Base-by-base conservation (phyloP, 495 filamentous ascomycete species). In the Talaromyces trachyspermus region DNA sequence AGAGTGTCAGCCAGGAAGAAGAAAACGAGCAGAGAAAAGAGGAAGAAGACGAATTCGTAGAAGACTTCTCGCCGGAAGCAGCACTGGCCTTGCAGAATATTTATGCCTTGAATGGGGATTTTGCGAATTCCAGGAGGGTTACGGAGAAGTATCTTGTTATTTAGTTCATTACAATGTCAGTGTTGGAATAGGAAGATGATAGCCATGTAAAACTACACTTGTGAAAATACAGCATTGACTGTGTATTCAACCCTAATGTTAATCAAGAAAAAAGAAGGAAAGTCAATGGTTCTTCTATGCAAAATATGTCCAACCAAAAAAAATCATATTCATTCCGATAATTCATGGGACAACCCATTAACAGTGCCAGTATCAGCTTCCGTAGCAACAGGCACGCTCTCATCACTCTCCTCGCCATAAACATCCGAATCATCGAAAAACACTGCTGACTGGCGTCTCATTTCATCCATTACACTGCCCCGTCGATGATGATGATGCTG, bases 71-170 rank as follows among this genome's bases (percentile, higher is more conserved):
- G 12, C 59, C 66, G 12, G 89, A 95, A 59, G 84, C 89, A 43
- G 88, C 88, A 32, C 81, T 83, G 59, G 85, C 85, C 49, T 56
- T 95, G 47, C 79, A 88, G 60, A 76, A 64, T 45, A 75, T 88
- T 29, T 81, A 81, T 58, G 76, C 75, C n/a, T 61, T 81, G 4
- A 75, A 66, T 43, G 85, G 84, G 4, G 75, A 88, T 61, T 50
- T 71, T 18, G 60, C 68, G 15, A 68, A 66, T 3, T 84, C 83
- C 10, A 71, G 65, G 49, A 56, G 54, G 26, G 50, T 89, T 14
- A 81, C 80, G 0, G 74, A 83, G 50, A 68, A 72, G 52, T 84
- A 66, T 60, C 62, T 83, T 42, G 65, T 81, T n/a, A 63, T 81
- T 25, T 42, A 17, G 26, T 42, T 17, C n/a, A n/a, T n/a, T n/a